Evolutionary conservation across 768 basidiomycete genomes (phyloP), one percentile per base, ranked within the genome.

Genomic region (Psilocybe tampanensis): DNA sequence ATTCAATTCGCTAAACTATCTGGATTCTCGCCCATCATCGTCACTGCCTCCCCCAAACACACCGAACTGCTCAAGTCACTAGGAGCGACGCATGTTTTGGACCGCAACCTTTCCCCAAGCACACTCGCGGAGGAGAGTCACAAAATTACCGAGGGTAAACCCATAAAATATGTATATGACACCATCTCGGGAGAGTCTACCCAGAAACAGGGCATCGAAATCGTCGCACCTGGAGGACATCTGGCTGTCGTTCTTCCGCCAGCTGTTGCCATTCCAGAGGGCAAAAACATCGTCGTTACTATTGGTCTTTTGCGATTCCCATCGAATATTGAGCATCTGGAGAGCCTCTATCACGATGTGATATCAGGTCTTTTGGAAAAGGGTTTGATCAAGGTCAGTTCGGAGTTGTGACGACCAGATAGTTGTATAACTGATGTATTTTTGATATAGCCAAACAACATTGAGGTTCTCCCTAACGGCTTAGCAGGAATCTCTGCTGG

Each of bases 381-480:
- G 5, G 67, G 66, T 2, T 18, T 55, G 23, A 59, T 70, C 42
- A 55, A 66, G 60, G 66, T 65, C 19, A 54, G 52, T 23, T 4
- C 18, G n/a, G 13, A 12, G 3, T 45, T 34, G 33, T 11, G 7
- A 34, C 33, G 33, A 15, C 8, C 33, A 8, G 7, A 15, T 15
- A 34, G 33, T 15, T 34, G 7, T 8, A 8, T 34, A 34, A 15
- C 15, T 34, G 8, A 15, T 15, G 7, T 15, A 34, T 34, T 15
- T 34, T 34, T 34, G 7, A 7, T 8, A 34, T 15, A 81, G 80
- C 77, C 80, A 2, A 80, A 78, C 65, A 64, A 61, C 29, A 67
- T 77, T 1, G 78, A 81, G 48, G 60, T 74, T 17, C 44, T 82
- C 19, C 66, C 74, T 1, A 70, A 71, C 15, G 81, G 81, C 12